Base-by-base conservation (phyloP, 305 asterid genomes). In the Solanum hybrid region DNA sequence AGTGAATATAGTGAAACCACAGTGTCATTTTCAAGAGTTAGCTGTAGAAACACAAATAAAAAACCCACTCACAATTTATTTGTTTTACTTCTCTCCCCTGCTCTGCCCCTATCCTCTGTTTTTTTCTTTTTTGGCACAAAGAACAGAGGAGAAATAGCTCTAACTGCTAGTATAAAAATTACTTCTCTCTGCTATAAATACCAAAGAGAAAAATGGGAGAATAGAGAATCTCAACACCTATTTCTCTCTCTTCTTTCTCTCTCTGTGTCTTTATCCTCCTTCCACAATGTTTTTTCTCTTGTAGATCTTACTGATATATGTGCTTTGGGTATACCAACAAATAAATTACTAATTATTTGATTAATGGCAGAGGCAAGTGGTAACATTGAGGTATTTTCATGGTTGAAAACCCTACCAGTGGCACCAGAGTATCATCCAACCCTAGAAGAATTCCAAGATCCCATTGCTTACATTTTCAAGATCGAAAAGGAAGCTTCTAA, bases 371-470 rank as follows among this genome's bases (percentile, higher is more conserved):
- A 93, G n/a, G 96, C 93, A 81, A 92, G 91, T 91, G 94, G 94
- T 85, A 94, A 85, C 91, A 91, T 94, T 29, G 99, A 98, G 91
- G 98, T 95, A 40, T 89, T 93, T 15, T 91, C 97, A 87, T 98
- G 99, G 99, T 95, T 98, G 79, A 97, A 95, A 93, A 94, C 97
- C 76, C 93, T 98, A 93, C 98, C 99, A 26, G 94, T 95, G 42
- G 99, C 99, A 42, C 99, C 98, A 19, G 99, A 97, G 94, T 98
- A 95, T 87, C 98, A 95, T 89, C 99, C 99, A 71, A 94, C 96
- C 91, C 89, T 94, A 90, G 96, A 96, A 34, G 99, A 98, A 93
- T 98, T 98, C 88, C 98, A 95, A 94, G 99, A 98, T 98, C 99
- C 99, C 91, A 96, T 98, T 93, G 95, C 95, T 1, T 98, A 97